Evolutionary conservation across 2,329 filamentous ascomycete species (phyloP), one percentile per base, ranked within the genome.

Genomic region (Domatiomyces catenatus): DNA sequence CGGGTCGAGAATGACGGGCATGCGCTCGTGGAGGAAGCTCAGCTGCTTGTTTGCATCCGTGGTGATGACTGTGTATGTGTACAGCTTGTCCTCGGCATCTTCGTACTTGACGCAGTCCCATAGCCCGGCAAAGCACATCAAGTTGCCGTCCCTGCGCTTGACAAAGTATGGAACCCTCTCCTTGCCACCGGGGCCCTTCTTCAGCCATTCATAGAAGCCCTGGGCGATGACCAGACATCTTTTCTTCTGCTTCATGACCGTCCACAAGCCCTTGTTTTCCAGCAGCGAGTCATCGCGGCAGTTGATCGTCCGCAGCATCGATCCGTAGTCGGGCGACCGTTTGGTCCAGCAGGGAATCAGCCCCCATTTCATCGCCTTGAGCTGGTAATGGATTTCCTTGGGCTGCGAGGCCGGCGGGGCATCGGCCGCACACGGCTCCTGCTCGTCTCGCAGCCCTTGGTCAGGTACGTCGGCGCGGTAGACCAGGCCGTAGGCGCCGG

Each of bases 131-230:
- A 96, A 81, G 61, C 80, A 90, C 83, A 94, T 86, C 59, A 95
- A 69, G 59, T 80, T 76, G 0, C 84, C 85, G 63, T 96, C 90
- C 58, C 80, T 84, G 24, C 88, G 75, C 67, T 82, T 89, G 19
- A 87, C 77, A 60, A 81, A 95, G 66, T 96, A 81, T 8, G 92
- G 90, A 1, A 90, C 70, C 67, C 86, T 93, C 49, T 92, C 83
- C 58, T 84, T 89, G 5, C 79, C 75, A 1, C 75, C 75, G 61
- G 73, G 49, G 60, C 77, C 82, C 60, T 82, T 86, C 66, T 90
- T 90, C 53, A 93, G 71, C 92, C 92, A 96, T 67, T 98, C 92
- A 62, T 87, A 98, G 67, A 96, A 98, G 1, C 92, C 92, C 66
- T 95, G 84, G 8, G 86, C 88, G 5, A 94, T 64, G 8, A 96